Conservation (phyloP, 371 early-diverging fungal genomes). For the Lichtheimia ornata region DNA sequence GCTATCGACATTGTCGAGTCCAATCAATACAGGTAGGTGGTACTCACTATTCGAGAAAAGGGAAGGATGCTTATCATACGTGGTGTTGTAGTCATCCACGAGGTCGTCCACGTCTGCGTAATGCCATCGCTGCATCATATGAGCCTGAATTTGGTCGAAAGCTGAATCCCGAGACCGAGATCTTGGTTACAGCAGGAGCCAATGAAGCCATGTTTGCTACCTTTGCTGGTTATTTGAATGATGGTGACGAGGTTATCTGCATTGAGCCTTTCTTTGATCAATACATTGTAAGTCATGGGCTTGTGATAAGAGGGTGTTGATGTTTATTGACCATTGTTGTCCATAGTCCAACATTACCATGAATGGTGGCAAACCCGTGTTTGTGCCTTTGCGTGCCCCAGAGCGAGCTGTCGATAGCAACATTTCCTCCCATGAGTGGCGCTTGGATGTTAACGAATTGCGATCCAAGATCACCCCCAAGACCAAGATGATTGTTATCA, state of each 20-base stretch:
- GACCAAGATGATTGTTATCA: conserved; percentile 90
- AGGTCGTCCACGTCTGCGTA: conserved; percentile 80
- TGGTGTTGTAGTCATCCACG: conserved; percentile 58
- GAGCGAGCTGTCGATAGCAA: conserved; percentile 44
- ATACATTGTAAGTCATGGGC: conserved; percentile 68
- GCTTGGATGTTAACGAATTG: conserved; percentile 81
- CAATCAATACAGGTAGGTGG: conserved; percentile 77
- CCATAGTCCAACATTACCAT: conserved; percentile 78
- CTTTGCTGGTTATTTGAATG: conserved; percentile 76
- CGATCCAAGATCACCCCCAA: conserved; percentile 73
- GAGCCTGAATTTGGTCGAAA: conserved; percentile 62
- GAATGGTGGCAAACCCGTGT: conserved; percentile 88
- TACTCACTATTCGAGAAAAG: not conserved
- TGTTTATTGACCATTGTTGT: not conserved
- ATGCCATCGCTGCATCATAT: conserved; percentile 82
- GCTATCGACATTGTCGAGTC: conserved; percentile 65
- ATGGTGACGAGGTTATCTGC: conserved; percentile 86
- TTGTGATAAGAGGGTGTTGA: not conserved
- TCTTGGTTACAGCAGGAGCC: conserved; percentile 91
- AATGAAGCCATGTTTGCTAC: conserved; percentile 89
- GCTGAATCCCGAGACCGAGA: conserved; percentile 80
- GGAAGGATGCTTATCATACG: not conserved
- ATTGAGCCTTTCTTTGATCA: conserved; percentile 96
- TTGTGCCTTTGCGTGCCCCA: conserved; percentile 76
- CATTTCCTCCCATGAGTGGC: conserved; percentile 78